Conservation (phyloP, 2,329 filamentous ascomycete species). For the Hymenoscyphus repandus region DNA sequence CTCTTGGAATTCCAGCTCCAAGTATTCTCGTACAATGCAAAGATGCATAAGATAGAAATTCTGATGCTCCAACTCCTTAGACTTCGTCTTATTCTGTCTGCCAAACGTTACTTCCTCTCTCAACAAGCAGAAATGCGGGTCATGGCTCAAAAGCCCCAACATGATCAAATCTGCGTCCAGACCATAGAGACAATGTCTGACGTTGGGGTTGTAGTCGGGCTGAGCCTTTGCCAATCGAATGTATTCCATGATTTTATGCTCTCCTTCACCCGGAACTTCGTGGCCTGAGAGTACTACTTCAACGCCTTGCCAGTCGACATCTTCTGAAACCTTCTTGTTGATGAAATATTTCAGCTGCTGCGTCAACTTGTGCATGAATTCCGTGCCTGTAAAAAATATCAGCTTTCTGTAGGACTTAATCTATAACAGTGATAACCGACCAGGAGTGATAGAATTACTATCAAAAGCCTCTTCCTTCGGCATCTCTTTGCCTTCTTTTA, state of each 20-base stretch:
- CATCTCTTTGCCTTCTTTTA: conserved; percentile 82
- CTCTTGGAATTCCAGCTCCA: conserved; percentile 95
- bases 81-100: conserved; percentile 77
- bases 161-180: conserved; percentile 98
- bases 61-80: conserved; percentile 95
- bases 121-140: conserved; percentile 95
- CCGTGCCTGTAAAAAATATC: conserved; percentile 51
- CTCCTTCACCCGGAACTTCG: conserved; percentile 94
- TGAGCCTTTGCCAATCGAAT: conserved; percentile 97
- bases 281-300: conserved; percentile 96
- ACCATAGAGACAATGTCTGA: conserved; percentile 94
- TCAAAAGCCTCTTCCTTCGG: conserved; percentile 95
- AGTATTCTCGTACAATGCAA: conserved; percentile 93
- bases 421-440: conserved; percentile 32
- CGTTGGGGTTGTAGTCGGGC: conserved; percentile 83
- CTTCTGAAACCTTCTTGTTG: conserved; percentile 97
- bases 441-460: conserved; percentile 98
- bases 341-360: conserved; percentile 96
- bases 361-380: conserved; percentile 96
- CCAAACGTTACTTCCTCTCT: conserved; percentile 98
- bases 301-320: conserved; percentile 94
- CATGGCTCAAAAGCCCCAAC: conserved; percentile 93
- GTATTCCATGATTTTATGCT: conserved; percentile 99
- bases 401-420: not conserved
- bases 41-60: conserved; percentile 98